Conservation (phyloP, 495 filamentous ascomycete genomes). For the Haplographium delicatum region DNA sequence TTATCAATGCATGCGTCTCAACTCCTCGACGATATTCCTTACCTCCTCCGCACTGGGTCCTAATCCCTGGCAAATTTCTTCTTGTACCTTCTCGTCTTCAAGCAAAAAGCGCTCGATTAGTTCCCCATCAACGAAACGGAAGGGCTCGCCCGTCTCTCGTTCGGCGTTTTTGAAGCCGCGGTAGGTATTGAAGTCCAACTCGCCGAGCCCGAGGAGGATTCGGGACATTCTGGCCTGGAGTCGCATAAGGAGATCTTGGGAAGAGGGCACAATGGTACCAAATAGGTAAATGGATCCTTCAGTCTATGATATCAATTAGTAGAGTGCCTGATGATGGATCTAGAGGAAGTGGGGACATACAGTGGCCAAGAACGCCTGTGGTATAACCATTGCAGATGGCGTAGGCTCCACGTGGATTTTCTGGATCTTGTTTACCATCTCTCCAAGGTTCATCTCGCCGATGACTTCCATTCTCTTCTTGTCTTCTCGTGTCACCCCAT, state of each 20-base stretch:
- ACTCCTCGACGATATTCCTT: slow-evolving; percentile 64
- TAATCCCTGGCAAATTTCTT: slow-evolving; percentile 57
- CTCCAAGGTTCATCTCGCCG: slow-evolving; percentile 78
- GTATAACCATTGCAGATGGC: slow-evolving; percentile 60
- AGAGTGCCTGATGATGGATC: neutral
- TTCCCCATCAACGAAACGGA: slow-evolving; percentile 89
- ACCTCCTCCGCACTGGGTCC: slow-evolving; percentile 66
- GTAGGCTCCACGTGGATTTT: slow-evolving; percentile 51
- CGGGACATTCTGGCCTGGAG: slow-evolving; percentile 62
- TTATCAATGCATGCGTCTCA: slow-evolving; percentile 61
- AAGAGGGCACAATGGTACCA: slow-evolving; percentile 60
- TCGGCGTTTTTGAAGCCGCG: slow-evolving; percentile 70
- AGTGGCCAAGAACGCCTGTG: slow-evolving; percentile 84
- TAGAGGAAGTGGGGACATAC: slow-evolving; percentile 47
- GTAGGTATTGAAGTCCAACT: slow-evolving; percentile 71
- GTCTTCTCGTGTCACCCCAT: slow-evolving; percentile 72
- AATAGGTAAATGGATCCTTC: slow-evolving; percentile 92
- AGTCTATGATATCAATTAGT: slow-evolving; percentile 46
- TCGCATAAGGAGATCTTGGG: slow-evolving; percentile 75
- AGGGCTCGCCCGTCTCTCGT: slow-evolving; percentile 68
- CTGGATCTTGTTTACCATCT: slow-evolving; percentile 84
- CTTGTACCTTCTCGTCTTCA: slow-evolving; percentile 55
- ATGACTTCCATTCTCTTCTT: slow-evolving; percentile 63
- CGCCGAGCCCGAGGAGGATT: slow-evolving; percentile 22
- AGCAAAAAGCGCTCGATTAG: slow-evolving; percentile 82